A percentile compares a stretch with the other conserved stretches of the same genome.
Evolutionary conservation across 116 monocot species (phyloP).

Genomic region (Posidonia oceanica): DNA sequence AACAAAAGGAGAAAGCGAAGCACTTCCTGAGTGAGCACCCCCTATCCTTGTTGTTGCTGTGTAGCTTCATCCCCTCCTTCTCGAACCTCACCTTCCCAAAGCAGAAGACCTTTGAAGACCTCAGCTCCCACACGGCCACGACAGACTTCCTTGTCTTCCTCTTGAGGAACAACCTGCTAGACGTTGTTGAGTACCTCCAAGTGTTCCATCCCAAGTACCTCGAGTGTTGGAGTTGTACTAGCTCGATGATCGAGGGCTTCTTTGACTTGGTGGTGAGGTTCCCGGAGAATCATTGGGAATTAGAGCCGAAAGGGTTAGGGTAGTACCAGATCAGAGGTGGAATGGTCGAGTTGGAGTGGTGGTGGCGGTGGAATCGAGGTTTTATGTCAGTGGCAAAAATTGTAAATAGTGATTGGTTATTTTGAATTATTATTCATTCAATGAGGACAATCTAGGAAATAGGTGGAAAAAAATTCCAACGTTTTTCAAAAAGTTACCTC

Average conservation of each 20-base stretch:
- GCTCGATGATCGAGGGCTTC: constrained; percentile 23
- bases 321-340: constrained; percentile 17
- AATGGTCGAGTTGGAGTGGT: background rate
- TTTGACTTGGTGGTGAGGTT: constrained; percentile 3
- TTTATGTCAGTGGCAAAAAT: constrained; percentile 21
- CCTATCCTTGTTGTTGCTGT: background rate
- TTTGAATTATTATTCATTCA: too few relatives aligned
- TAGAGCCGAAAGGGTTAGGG: constrained; percentile 9
- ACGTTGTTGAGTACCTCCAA: too few relatives aligned
- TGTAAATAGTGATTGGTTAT: too few relatives aligned
- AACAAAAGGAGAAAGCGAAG: constrained; percentile 15
- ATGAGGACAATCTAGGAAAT: too few relatives aligned
- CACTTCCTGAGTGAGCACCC: constrained; percentile 3
- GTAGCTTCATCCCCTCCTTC: constrained; percentile 18
- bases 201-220: constrained; percentile 14
- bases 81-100: constrained; percentile 3
- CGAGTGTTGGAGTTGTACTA: constrained; percentile 44
- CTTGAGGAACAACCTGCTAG: background rate
- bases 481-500: too few relatives aligned
- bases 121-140: constrained; percentile 31
- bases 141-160: constrained; percentile 18
- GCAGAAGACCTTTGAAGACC: constrained; percentile 74
- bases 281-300: constrained; percentile 26
- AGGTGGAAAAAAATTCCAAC: too few relatives aligned
- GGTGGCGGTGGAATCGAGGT: constrained; percentile 25